Conservation (phyloP, 257 asterid species). For the Echium plantagineum region DNA sequence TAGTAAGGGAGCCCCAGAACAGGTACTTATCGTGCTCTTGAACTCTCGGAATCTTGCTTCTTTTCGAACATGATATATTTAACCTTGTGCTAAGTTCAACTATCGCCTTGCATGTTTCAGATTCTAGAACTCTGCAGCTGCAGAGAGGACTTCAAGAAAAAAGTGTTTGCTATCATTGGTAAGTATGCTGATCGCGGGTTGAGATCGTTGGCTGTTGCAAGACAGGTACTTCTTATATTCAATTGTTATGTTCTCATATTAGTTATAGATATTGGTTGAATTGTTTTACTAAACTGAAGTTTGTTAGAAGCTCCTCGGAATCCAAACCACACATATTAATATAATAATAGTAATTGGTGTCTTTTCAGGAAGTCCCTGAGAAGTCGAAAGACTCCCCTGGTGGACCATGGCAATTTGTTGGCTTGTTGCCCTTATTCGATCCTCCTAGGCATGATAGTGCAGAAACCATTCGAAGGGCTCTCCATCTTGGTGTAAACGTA, state of each 20-base stretch:
- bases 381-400: slow-evolving; percentile 73
- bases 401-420: slow-evolving; percentile 88
- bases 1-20: slow-evolving; percentile 99
- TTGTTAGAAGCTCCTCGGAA: background rate
- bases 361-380: slow-evolving; percentile 74
- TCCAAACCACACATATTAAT: background rate
- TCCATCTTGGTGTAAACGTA: slow-evolving; percentile 89
- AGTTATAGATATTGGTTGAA: background rate
- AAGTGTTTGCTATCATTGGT: slow-evolving; percentile 69
- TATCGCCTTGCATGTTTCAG: slow-evolving; percentile 22
- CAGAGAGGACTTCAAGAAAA: slow-evolving; percentile 69
- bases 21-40: slow-evolving; percentile 31
- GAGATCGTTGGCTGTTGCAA: slow-evolving; percentile 84
- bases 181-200: slow-evolving; percentile 94
- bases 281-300: background rate
- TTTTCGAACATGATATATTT: background rate
- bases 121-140: slow-evolving; percentile 73
- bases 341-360: background rate
- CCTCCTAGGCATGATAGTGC: slow-evolving; percentile 99
- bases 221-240: slow-evolving; percentile 49
- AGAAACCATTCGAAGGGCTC: slow-evolving; percentile 91
- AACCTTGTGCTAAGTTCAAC: slow-evolving; percentile 1
- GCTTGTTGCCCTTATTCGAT: slow-evolving; percentile 80
- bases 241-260: background rate
- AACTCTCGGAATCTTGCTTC: slow-evolving; percentile 1